Evolutionary conservation across 805 yeast genomes (phyloP), one percentile per base, ranked within the genome.

Genomic region (Teunomyces stri): DNA sequence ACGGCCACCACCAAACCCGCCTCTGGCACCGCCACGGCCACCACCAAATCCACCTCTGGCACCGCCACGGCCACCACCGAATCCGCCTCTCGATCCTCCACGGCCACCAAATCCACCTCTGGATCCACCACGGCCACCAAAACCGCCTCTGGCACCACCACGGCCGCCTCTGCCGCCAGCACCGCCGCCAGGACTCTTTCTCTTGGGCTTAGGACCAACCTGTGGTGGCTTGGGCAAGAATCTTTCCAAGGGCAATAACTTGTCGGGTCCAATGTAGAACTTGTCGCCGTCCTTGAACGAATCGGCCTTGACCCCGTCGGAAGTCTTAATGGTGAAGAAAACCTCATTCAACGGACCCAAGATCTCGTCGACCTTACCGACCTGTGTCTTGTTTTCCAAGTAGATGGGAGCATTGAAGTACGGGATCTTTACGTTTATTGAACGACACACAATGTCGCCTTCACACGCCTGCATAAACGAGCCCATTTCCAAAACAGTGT

Each of bases 401-500:
- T 86, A 94, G 60, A 94, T 91, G 66, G 99, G 99, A 22, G 99
- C 99, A 73, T 94, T 94, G 81, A 94, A 94, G 70, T 92, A 94
- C 62, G 99, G 99, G 58, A 94, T 78, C 76, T 92, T 92, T 48
- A 89, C 83, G 68, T 94, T 94, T 61, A 88, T 87, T 42, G 97
- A 90, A 63, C 91, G 88, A 75, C 98, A 94, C 48, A 94, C 96
- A 64, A 94, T 87, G 64, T 94, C 99, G 49, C 96, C 97, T 71
- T 94, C 99, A 69, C 97, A 90, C 11, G 94, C 79, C 66, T 91
- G 96, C 66, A 89, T 58, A 65, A 90, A 94, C 20, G 88, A 68
- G 52, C 99, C 99, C 95, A 94, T 87, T 72, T 91, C 98, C 59
- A 87, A 76, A 22, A 94, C 97, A 47, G 82, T 74, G 57, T 92